Base-by-base conservation (phyloP, 208 protist species). In the Novymonas esmeraldas region DNA sequence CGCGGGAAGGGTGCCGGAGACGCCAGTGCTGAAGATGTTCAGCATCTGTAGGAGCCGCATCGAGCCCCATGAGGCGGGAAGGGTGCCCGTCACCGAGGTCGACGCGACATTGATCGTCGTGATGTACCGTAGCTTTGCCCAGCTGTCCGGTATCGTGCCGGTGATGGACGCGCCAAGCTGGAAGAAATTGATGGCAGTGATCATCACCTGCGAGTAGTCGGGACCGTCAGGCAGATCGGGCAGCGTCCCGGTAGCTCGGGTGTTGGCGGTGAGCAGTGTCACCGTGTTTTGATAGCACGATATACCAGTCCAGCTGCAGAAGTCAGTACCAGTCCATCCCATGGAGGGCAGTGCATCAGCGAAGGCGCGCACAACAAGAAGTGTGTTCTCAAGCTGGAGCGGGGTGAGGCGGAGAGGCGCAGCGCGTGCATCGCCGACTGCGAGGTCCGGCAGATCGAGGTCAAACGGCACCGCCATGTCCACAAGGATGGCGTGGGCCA, bases 271-370 rank as follows among this genome's bases (percentile, higher is more conserved):
- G n/a, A 38, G 3, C 5, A 64, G 18, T 9, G 14, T 31, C 42
- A 64, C 46, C n/a, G 29, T 41, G 3, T 3, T 2, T 5, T 45
- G 10, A 4, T n/a, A 26, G 41, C 61, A 65, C 5, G 36, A 45
- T n/a, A 69, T 31, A 26, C 70, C 61, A 2, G 1, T 22, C 62
- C 70, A 76, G 26, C 20, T 38, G 50, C 61, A 76, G 36, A 58
- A 76, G 18, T 45, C 33, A 24, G 29, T 28, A n/a, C 62, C 70
- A 29, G 55, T 64, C 62, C 70, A 76, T 45, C 3, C 29, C 34
- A 49, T 18, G 10, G n/a, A 33, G 6, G 46, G 33, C 59, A 65
- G 38, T 33, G 46, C 44, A n/a, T 20, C 44, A 1, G 44, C 58
- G n/a, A 64, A 64, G 20, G 58, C 41, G 42, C 41, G 58, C 41